Evolutionary conservation across 2,329 filamentous ascomycete genomes (phyloP).

Genomic region (Neopestalotiopsis rosae): DNA sequence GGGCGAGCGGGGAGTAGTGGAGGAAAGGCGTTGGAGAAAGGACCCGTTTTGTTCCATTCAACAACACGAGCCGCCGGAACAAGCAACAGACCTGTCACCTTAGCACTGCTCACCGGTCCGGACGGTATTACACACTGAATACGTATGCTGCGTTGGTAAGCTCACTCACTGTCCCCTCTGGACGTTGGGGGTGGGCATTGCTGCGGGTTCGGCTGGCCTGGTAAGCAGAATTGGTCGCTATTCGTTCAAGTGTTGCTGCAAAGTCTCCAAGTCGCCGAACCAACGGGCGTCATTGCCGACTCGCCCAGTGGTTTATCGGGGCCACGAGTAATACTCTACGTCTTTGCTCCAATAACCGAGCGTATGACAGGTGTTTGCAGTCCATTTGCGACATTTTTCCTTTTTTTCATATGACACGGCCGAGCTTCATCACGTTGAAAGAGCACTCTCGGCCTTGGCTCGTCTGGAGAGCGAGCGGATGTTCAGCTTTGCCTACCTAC

Average conservation of each 20-base stretch:
- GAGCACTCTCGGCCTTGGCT: too few relatives aligned
- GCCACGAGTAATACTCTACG: background rate
- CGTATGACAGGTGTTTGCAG: background rate
- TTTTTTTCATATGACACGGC: background rate
- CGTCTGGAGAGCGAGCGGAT: too few relatives aligned
- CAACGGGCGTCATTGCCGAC: background rate
- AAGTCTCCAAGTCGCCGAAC: background rate
- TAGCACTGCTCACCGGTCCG: background rate
- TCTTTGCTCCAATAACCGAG: background rate
- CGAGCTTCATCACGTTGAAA: too few relatives aligned
- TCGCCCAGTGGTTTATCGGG: background rate
- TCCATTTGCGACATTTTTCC: background rate
- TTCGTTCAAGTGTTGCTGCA: background rate
- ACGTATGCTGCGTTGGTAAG: background rate
- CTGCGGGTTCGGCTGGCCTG: background rate
- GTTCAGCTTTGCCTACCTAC: background rate
- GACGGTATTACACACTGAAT: constrained; percentile 4
- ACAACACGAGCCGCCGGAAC: background rate
- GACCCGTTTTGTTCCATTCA: background rate
- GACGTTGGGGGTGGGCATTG: background rate
- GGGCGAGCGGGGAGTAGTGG: background rate
- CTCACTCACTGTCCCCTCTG: background rate
- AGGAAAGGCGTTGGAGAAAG: background rate
- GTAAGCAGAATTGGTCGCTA: background rate
- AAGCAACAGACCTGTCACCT: background rate